These are phyloP conservation scores for Aspergillus incahuasiensis DNA, from an alignment of 495 filamentous ascomycete genomes.

Conservation along the genomic window DNA sequence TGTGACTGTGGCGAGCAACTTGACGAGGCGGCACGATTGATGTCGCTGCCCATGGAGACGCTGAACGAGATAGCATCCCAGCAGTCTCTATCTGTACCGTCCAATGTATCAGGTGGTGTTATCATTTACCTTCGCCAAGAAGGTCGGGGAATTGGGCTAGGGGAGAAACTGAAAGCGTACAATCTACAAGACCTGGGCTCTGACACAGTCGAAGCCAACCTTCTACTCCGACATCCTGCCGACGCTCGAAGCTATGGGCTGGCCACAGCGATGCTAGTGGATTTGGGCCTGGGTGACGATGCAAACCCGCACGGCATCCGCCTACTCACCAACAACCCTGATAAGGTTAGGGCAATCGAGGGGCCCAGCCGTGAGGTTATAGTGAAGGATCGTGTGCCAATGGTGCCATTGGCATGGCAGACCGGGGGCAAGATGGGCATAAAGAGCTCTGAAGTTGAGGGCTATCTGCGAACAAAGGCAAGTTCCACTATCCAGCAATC, in stretches of 20 bases:
- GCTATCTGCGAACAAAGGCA: conserved; percentile 92
- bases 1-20: conserved; percentile 98
- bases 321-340: conserved; percentile 95
- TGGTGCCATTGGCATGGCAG: conserved; percentile 95
- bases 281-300: conserved; percentile 67
- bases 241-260: conserved; percentile 92
- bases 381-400: conserved; percentile 85
- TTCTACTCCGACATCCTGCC: conserved; percentile 85
- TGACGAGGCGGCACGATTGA: conserved; percentile 90
- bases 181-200: conserved; percentile 93
- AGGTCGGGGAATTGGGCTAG: conserved; percentile 89
- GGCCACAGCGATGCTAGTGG: conserved; percentile 87
- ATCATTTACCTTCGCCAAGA: conserved; percentile 96
- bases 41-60: conserved; percentile 66
- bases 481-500: not conserved
- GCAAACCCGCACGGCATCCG: conserved; percentile 61
- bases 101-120: conserved; percentile 67
- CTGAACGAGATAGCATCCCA: conserved; percentile 31
- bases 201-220: conserved; percentile 94
- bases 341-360: conserved; percentile 92
- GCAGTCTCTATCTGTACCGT: conserved; percentile 36
- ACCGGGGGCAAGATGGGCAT: conserved; percentile 75
- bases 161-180: conserved; percentile 96
- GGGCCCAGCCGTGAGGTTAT: conserved; percentile 81
- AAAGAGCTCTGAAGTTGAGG: conserved; percentile 80